A percentile compares a stretch with the other conserved stretches of the same genome.
These are phyloP conservation scores for Neofusicoccum parvum DNA, from an alignment of 2,329 filamentous ascomycete species.

Conservation along the genomic window DNA sequence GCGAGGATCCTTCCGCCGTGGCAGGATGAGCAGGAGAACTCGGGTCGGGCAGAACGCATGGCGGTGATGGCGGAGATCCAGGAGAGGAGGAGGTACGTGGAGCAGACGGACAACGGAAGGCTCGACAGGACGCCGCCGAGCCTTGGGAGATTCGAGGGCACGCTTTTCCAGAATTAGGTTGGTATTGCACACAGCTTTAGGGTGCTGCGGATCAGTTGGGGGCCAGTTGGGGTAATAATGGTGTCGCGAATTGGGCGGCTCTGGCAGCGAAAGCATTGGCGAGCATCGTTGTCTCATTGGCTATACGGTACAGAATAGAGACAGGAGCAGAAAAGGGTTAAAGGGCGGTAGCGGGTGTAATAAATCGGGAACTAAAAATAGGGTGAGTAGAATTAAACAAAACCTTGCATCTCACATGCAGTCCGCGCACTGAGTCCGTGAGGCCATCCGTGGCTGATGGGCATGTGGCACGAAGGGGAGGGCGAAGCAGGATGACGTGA, in stretches of 20 bases:
- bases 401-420: not conserved
- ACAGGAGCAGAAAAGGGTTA: not conserved
- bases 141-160: constrained; percentile 37
- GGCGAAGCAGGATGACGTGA: not conserved
- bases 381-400: too few relatives aligned
- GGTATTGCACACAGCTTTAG: not conserved
- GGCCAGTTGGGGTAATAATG: not conserved
- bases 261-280: not conserved
- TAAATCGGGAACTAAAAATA: not conserved
- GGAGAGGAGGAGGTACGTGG: constrained; percentile 22
- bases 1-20: constrained; percentile 25
- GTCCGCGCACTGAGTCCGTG: not conserved
- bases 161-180: constrained; percentile 21
- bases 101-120: constrained; percentile 24
- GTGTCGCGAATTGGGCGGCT: constrained; percentile 11
- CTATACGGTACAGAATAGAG: not conserved
- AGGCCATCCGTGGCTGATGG: not conserved
- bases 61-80: constrained; percentile 31
- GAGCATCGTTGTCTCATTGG: not conserved
- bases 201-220: too few relatives aligned
- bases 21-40: constrained; percentile 39
- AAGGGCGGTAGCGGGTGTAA: not conserved
- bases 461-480: not conserved
- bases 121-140: constrained; percentile 41
- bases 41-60: constrained; percentile 30